Conservation (phyloP, 164 flowering plant species). For the Sextonia rubra region DNA sequence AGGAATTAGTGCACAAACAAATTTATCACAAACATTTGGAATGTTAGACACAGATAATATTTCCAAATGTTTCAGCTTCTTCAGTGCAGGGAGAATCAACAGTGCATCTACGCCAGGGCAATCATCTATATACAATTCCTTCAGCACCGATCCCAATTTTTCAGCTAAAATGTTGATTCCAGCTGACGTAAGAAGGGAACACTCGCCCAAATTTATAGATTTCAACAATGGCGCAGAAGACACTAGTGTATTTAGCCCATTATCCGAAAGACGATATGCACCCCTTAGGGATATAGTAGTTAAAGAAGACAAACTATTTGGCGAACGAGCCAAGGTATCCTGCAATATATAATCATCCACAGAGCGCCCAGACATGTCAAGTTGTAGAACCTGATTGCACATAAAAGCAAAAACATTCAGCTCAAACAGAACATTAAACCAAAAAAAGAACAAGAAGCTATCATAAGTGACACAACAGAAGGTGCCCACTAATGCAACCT, state of each 20-base stretch:
- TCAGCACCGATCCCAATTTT: slow-evolving; percentile 45
- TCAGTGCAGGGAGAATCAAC: slow-evolving; percentile 56
- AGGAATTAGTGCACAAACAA: slow-evolving; percentile 38
- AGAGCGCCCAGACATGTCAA: slow-evolving; percentile 83
- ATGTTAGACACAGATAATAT: slow-evolving; percentile 61
- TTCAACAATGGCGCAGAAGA: slow-evolving; percentile 60
- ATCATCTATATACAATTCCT: slow-evolving; percentile 70
- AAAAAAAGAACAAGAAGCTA: not conserved
- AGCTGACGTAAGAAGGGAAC: slow-evolving; percentile 61
- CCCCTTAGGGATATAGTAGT: slow-evolving; percentile 62
- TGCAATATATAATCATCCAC: slow-evolving; percentile 55
- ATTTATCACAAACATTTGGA: slow-evolving; percentile 51
- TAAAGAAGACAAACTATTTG: slow-evolving; percentile 48
- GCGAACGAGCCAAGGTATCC: slow-evolving; percentile 41
- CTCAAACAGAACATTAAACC: not conserved
- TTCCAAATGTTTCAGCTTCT: slow-evolving; percentile 52
- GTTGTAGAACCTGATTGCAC: slow-evolving; percentile 65
- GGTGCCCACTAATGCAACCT: too few species aligned
- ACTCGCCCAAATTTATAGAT: slow-evolving; percentile 74
- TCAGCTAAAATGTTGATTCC: slow-evolving; percentile 46
- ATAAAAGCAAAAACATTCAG: slow-evolving; percentile 1
- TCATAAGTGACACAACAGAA: too few species aligned
- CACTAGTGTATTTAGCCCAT: slow-evolving; percentile 54
- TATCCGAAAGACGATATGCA: slow-evolving; percentile 81
- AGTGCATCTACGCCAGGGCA: slow-evolving; percentile 57